Conservation (phyloP, 1,139 yeast genomes). For the Sporopachydermia cereana region DNA sequence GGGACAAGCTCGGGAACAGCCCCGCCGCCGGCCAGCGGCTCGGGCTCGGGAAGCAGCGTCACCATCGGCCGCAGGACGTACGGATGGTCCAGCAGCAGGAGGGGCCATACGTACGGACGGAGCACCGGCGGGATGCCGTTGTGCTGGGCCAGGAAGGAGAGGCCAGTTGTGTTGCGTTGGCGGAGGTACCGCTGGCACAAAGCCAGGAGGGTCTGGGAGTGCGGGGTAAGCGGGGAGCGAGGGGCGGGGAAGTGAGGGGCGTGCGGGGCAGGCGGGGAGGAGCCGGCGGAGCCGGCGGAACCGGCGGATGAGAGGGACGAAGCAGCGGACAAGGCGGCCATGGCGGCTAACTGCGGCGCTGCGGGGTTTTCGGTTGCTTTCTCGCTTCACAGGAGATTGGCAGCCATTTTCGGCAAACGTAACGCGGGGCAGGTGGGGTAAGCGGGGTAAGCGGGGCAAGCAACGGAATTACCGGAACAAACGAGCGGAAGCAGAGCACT, state of each 20-base stretch:
- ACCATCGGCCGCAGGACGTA: constrained; percentile 63
- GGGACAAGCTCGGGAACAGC: constrained; percentile 15
- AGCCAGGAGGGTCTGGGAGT: constrained; percentile 22
- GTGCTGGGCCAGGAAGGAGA: constrained; percentile 74
- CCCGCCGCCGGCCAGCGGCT: constrained; percentile 5
- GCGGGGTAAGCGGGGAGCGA: constrained; percentile 9
- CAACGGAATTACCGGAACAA: too few species aligned
- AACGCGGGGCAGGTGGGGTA: too few species aligned
- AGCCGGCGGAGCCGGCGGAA: background rate
- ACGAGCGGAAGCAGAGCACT: too few species aligned
- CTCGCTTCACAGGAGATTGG: too few species aligned
- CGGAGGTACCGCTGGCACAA: constrained; percentile 31
- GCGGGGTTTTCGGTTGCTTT: too few species aligned
- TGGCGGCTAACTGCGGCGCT: background rate
- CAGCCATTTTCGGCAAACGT: too few species aligned
- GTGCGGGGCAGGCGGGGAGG: background rate
- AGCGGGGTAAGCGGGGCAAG: too few species aligned
- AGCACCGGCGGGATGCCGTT: constrained; percentile 79
- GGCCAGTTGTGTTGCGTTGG: constrained; percentile 46
- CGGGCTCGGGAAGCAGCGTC: constrained; percentile 35
- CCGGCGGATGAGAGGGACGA: background rate
- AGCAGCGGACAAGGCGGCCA: background rate
- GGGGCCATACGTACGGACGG: constrained; percentile 77
- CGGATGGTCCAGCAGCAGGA: constrained; percentile 71
- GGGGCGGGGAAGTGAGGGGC: background rate